Percentiles rank a stretch among this genome's conserved stretches.
Conservation (phyloP, 352 stramenopile species). For the Blastocystis sp. region DNA sequence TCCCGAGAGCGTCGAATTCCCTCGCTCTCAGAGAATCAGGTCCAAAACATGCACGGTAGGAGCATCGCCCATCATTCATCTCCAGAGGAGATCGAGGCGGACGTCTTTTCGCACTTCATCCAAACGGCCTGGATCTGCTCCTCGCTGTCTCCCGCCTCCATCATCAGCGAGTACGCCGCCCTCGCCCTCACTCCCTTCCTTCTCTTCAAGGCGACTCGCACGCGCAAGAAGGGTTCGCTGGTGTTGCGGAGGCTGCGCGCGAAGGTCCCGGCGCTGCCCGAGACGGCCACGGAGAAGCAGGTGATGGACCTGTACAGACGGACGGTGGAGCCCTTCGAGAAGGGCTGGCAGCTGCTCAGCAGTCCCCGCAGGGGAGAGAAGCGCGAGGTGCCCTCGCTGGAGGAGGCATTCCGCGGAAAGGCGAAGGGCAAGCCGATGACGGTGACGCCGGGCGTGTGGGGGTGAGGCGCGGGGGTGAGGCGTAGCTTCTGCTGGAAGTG, state of each 20-base stretch:
- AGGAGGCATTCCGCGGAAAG: background rate
- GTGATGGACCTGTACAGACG: conserved; percentile 1
- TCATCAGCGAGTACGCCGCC: background rate
- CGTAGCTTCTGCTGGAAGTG: background rate
- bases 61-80: background rate
- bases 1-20: background rate
- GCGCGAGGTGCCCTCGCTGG: background rate
- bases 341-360: conserved; percentile 12
- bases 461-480: background rate
- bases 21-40: background rate
- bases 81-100: background rate
- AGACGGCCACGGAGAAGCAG: background rate
- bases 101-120: conserved; percentile 36
- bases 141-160: background rate
- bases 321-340: conserved; percentile 33
- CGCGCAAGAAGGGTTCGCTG: background rate
- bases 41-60: background rate
- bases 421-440: background rate
- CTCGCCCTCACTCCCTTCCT: background rate
- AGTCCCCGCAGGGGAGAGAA: background rate
- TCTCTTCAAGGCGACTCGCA: background rate
- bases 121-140: conserved; percentile 8
- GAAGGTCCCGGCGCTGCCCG: background rate
- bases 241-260: background rate
- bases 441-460: background rate